These are phyloP conservation scores for Aphanomyces cochlioides DNA, from an alignment of 352 stramenopile genomes.

Conservation along the genomic window DNA sequence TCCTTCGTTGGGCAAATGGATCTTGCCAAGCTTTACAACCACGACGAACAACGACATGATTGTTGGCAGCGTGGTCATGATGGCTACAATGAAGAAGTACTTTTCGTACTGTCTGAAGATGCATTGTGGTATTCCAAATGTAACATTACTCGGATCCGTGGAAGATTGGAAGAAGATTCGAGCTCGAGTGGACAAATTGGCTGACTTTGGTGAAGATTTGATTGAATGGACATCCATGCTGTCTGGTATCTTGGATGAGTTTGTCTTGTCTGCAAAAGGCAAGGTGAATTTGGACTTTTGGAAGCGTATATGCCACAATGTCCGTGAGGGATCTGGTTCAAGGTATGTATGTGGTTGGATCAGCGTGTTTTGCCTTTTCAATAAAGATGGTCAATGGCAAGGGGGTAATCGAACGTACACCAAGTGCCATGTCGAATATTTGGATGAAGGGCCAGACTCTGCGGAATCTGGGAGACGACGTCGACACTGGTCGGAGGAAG, in stretches of 20 bases:
- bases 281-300: neutral
- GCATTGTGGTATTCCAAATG: neutral
- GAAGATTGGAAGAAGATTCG: neutral
- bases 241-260: neutral
- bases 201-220: neutral
- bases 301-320: neutral
- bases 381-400: neutral
- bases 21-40: neutral
- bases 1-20: neutral
- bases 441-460: too few species aligned
- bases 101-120: neutral
- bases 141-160: neutral
- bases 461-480: too few species aligned
- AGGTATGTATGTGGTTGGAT: neutral
- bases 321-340: neutral
- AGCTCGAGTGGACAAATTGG: neutral
- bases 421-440: too few species aligned
- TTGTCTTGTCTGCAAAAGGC: neutral
- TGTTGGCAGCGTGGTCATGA: constrained; percentile 8
- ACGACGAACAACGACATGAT: neutral
- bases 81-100: constrained; percentile 12
- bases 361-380: neutral
- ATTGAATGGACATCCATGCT: neutral
- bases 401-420: neutral
- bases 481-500: neutral